These are phyloP conservation scores for Podila horticola DNA, from an alignment of 192 early-diverging fungal genomes.

Conservation along the genomic window DNA sequence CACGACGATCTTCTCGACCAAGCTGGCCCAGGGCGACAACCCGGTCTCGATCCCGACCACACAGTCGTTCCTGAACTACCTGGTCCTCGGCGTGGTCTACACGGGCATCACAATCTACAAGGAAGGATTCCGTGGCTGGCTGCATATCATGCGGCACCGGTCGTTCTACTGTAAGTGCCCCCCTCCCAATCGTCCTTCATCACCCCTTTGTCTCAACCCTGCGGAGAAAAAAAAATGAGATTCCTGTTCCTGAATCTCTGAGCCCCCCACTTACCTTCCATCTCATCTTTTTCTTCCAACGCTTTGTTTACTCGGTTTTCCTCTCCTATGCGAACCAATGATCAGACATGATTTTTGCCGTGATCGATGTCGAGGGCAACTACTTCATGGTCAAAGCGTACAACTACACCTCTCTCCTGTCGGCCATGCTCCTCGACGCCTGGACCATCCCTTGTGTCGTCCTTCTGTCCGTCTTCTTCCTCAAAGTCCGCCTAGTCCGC, in stretches of 20 bases:
- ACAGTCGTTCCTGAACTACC: slow-evolving; percentile 78
- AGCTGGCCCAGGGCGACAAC: slow-evolving; percentile 63
- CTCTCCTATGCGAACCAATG: neutral
- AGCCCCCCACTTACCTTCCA: neutral
- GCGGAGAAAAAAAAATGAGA: no score
- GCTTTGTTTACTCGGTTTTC: neutral
- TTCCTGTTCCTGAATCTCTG: no score
- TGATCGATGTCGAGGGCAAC: slow-evolving; percentile 84
- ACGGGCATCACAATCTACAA: slow-evolving; percentile 62
- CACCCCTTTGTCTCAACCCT: neutral
- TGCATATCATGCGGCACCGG: slow-evolving; percentile 51
- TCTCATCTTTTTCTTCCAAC: neutral
- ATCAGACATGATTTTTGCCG: slow-evolving; percentile 67
- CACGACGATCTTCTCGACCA: slow-evolving; percentile 72
- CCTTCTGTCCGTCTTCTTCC: slow-evolving; percentile 69
- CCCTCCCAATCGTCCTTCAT: neutral
- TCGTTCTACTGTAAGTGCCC: slow-evolving; percentile 58
- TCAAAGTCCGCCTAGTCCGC: slow-evolving; percentile 71
- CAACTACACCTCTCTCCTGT: slow-evolving; percentile 78
- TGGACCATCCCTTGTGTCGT: slow-evolving; percentile 82
- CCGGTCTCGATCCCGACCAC: slow-evolving; percentile 70
- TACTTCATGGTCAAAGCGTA: slow-evolving; percentile 85
- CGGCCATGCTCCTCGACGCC: slow-evolving; percentile 81
- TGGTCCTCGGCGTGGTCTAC: slow-evolving; percentile 69
- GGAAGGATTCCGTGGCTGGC: slow-evolving; percentile 58